Evolutionary conservation across 106 monocot species (phyloP), one percentile per base, ranked within the genome.

Genomic region (Dioscorea zingiberensis): DNA sequence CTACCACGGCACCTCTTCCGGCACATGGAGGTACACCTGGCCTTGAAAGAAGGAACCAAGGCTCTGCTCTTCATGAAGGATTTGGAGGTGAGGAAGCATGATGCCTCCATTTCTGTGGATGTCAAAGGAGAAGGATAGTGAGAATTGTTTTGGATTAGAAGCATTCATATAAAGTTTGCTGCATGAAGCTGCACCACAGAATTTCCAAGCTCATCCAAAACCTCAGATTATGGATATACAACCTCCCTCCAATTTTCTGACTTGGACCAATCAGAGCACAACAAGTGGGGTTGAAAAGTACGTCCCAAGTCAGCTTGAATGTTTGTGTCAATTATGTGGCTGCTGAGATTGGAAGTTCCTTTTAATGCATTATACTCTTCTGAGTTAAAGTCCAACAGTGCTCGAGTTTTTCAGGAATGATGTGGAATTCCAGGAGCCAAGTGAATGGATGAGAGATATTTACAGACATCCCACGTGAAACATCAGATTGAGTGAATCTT

Each of bases 31-130:
- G 60, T 19, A 2, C 67, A 60, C 13, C 55, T 73, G 22, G 72
- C 46, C 76, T 66, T 79, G 54, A 71, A 3, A n/a, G 66, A 57
- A 46, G 66, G 74, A 55, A 64, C 44, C 13, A 66, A 47, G 25
- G 71, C 67, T 55, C 71, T 6, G 49, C 68, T 72, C 48, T 83
- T 86, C 68, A 25, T 70, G 81, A 79, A 77, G 58, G 76, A 63
- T 58, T 87, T 87, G 53, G 84, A 79, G 60, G 78, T 72, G 32
- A 68, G 69, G 72, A 92, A 87, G 68, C 79, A 81, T 56, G 84
- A 84, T 27, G 80, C 74, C 64, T 93, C 93, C 93, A 85, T 85
- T 54, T 21, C 13, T 25, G 12, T 13, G 13, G 4, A 8, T 26
- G 17, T 30, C 27, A 18, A 44, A 17, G 46, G n/a, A 69, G 16